Base-by-base conservation (phyloP, 305 asterid species). In the Fraxinus greggii region DNA sequence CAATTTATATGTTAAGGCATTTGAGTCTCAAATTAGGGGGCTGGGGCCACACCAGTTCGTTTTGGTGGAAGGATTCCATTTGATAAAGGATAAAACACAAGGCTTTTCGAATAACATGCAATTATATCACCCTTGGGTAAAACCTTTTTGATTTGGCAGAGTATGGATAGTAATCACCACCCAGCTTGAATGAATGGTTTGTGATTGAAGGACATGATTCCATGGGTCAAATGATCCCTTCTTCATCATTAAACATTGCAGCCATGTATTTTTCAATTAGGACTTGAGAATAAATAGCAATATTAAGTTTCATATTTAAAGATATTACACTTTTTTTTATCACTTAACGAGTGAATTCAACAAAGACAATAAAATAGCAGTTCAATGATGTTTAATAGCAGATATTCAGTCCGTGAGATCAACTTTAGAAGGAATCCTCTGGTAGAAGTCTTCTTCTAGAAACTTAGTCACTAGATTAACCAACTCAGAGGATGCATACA, bases 11-110 rank as follows among this genome's bases (percentile, higher is more conserved):
- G 24, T 31, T 28, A 31, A 33, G 26, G 76, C 48, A 72, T 38
- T 72, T 72, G 76, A 67, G 76, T 72, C 76, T 31, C 45, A 32
- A 32, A 33, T 72, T 72, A n/a, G 38, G 76, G 10, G 76, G 48
- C 38, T 32, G 26, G 2, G 48, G 76, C 42, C 42, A 32, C 76
- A 72, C 26, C 48, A 32, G 48, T 72, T 32, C 15, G 15, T 33
- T 33, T 72, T 7, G 48, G 28, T 32, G 48, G 45, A 72, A 19
- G 76, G 26, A 33, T 72, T 33, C 7, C 35, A 67, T 67, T 32
- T 31, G 48, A 72, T 72, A 17, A 17, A 72, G 28, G 76, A 72
- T 17, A 72, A 67, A 67, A 28, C 21, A 28, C 74, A 21, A 67
- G 33, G 76, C 76, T 32, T 72, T 72, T 72, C 10, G 21, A 32